phyloP scores from a whole-genome alignment of 176 grass and related monocot genomes.

The Oryza glumipatula region DNA sequence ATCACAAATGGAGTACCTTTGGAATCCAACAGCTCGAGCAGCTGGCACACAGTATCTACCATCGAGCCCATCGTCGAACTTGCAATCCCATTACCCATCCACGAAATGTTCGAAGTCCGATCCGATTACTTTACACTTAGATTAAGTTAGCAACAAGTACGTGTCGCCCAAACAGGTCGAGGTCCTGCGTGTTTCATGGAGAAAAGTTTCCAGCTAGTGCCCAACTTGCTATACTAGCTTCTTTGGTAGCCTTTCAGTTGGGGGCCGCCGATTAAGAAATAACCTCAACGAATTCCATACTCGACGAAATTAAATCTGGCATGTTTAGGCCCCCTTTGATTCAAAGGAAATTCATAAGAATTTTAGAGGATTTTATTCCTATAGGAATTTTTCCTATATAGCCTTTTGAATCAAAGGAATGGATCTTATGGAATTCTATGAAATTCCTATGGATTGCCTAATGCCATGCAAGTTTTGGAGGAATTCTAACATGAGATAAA shows the following conservation, averaged over 20 bases:
- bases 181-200: neutral
- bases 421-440: no score
- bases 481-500: no score
- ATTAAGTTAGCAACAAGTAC: neutral
- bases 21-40: neutral
- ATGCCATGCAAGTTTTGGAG: no score
- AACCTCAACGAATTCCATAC: neutral
- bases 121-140: slow-evolving; percentile 5
- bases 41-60: neutral
- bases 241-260: neutral
- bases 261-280: neutral
- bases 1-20: neutral
- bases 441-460: no score
- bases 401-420: no score
- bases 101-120: neutral
- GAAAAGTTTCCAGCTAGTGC: neutral
- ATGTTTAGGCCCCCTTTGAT: neutral
- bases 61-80: slow-evolving; percentile 4
- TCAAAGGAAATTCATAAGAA: no score
- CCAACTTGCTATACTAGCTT: neutral
- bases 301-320: neutral
- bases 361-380: no score
- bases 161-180: neutral
- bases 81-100: neutral
- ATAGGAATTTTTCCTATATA: no score